Percentiles rank a stretch among this genome's conserved stretches.
Evolutionary conservation across 2,329 filamentous ascomycete species (phyloP).

Genomic region (Myotisia sp.): DNA sequence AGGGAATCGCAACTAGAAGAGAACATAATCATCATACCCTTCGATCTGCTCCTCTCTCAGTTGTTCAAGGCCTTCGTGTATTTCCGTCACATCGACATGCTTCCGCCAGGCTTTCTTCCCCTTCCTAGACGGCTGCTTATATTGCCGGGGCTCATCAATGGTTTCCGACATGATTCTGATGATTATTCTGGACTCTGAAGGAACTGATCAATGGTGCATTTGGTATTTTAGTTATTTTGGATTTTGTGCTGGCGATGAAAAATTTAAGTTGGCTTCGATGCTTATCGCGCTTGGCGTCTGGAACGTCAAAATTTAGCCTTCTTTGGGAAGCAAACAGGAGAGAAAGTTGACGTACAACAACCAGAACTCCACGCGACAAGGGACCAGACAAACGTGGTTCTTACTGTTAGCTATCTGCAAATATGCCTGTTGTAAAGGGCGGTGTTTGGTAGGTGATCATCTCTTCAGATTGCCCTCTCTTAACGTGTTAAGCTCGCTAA

Average conservation of each 20-base stretch:
- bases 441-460: constrained; percentile 40
- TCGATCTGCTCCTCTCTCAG: constrained; percentile 80
- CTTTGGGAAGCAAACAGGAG: no score
- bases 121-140: constrained; percentile 82
- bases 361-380: no score
- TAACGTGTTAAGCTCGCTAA: constrained; percentile 12
- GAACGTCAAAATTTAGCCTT: no score
- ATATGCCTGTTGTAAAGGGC: constrained; percentile 52
- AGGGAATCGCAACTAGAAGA: constrained; percentile 5
- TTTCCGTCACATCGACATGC: constrained; percentile 83
- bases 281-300: constrained; percentile 15
- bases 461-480: constrained; percentile 1
- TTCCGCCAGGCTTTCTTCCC: constrained; percentile 99
- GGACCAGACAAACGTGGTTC: no score
- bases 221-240: constrained; percentile 9
- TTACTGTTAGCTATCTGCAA: constrained; percentile 14
- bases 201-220: not conserved
- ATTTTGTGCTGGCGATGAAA: constrained; percentile 7
- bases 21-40: constrained; percentile 44
- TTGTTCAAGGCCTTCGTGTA: constrained; percentile 67
- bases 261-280: constrained; percentile 7
- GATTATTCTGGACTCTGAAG: not conserved
- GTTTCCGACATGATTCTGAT: constrained; percentile 21
- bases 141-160: constrained; percentile 54
- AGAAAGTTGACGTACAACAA: no score